A percentile compares a stretch with the other conserved stretches of the same genome.
Evolutionary conservation across 2,329 filamentous ascomycete species (phyloP).

Genomic region (Neonectria coccinea): DNA sequence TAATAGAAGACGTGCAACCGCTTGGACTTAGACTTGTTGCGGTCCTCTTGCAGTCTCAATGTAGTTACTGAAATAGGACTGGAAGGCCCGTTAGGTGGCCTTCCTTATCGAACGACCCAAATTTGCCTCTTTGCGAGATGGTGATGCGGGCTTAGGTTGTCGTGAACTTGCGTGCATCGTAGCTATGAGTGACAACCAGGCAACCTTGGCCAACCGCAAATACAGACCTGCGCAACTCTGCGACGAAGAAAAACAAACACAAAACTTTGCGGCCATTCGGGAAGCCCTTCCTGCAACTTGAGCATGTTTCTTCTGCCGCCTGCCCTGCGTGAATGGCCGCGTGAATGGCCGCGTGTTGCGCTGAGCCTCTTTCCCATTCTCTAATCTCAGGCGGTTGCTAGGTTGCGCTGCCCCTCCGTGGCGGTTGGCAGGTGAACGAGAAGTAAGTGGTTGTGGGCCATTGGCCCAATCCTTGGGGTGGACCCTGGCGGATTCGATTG

Average conservation of each 20-base stretch:
- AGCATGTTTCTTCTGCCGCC: constrained; percentile 26
- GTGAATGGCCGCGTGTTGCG: constrained; percentile 14
- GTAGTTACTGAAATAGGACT: not conserved
- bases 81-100: constrained; percentile 17
- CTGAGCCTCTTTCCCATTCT: constrained; percentile 18
- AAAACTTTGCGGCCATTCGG: not conserved
- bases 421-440: constrained; percentile 41
- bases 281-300: constrained; percentile 13
- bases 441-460: constrained; percentile 9
- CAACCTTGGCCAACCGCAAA: constrained; percentile 27
- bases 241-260: constrained; percentile 17
- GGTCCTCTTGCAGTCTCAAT: constrained; percentile 1
- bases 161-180: constrained; percentile 29
- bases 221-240: constrained; percentile 9
- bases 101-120: constrained; percentile 13
- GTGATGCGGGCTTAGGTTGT: constrained; percentile 4
- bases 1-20: constrained; percentile 17
- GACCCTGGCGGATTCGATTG: constrained; percentile 21
- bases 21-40: not conserved
- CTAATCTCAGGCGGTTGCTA: constrained; percentile 18
- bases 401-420: constrained; percentile 29
- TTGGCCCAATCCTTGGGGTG: constrained; percentile 2
- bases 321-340: constrained; percentile 12
- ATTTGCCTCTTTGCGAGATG: constrained; percentile 3
- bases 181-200: constrained; percentile 9